phyloP scores from a whole-genome alignment of 2,329 filamentous ascomycete species.

The Paraphaeosphaeria sporulosa region DNA sequence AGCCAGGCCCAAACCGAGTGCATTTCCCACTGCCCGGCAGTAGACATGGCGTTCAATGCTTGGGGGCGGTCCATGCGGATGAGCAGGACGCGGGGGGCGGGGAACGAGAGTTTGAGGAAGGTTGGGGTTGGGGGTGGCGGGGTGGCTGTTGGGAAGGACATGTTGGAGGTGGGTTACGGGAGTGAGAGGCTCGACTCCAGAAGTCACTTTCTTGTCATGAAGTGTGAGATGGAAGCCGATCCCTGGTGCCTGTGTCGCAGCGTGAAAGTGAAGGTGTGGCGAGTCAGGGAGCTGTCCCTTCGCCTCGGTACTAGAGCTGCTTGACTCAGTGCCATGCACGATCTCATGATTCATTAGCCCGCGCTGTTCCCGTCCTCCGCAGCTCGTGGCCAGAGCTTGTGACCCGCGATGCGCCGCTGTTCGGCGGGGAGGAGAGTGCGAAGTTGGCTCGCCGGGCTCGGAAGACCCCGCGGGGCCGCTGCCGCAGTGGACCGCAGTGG shows the following conservation, averaged over 20 bases:
- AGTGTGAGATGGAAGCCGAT: background rate
- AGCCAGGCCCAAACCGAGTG: constrained; percentile 58
- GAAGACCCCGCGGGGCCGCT: constrained; percentile 9
- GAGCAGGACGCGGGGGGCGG: constrained; percentile 53
- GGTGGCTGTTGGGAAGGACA: constrained; percentile 15
- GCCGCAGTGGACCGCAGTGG: background rate
- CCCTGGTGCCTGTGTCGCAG: background rate
- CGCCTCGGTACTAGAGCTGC: constrained; percentile 6
- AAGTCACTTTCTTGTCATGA: background rate
- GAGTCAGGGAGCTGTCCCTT: constrained; percentile 6
- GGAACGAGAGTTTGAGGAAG: constrained; percentile 49
- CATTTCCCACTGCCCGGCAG: constrained; percentile 53
- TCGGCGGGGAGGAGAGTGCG: constrained; percentile 6
- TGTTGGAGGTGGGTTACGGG: background rate
- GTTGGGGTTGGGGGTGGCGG: constrained; percentile 25
- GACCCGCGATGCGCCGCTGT: background rate
- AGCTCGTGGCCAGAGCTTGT: background rate
- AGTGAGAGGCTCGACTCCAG: background rate
- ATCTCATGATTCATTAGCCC: constrained; percentile 1
- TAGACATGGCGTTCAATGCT: constrained; percentile 50
- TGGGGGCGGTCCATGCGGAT: constrained; percentile 56
- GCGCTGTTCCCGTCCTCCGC: background rate
- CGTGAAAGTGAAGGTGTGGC: background rate
- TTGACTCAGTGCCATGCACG: background rate
- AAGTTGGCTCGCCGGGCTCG: background rate